Base-by-base conservation (phyloP, 73 alveolate species). In the Uronychia binucleata region DNA sequence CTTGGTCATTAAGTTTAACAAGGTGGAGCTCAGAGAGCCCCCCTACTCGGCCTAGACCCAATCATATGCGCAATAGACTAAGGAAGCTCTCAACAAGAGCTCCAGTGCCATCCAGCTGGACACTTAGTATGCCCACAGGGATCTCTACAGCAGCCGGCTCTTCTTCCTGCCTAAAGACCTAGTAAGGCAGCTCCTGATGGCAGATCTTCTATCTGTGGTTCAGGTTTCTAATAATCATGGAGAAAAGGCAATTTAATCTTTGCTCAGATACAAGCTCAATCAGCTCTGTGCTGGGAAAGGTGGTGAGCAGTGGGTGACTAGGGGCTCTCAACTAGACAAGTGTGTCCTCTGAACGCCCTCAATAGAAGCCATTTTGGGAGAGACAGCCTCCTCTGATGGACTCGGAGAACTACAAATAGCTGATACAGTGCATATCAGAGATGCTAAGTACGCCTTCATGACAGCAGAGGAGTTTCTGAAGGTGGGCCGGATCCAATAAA, bases 321-420 rank as follows among this genome's bases (percentile, higher is more conserved):
- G 67, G 67, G 67, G 67, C 67, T 11, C 67, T 11, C 19, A 19
- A 46, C 19, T 5, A 46, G 67, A 11, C 67, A 19, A 46, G n/a
- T 46, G 5, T 46, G n/a, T 46, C 67, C 5, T 46, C 67, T 46
- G n/a, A n/a, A n/a, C n/a, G n/a, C n/a, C n/a, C n/a, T n/a, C n/a
- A n/a, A n/a, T n/a, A n/a, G n/a, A n/a, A n/a, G n/a, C 67, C 67
- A 46, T 46, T 46, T 19, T 46, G 67, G 67, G 67, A 46, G 67
- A 46, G 67, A 19, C 5, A 46, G 19, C 67, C 67, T 11, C 67
- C 67, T 11, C 67, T 46, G 19, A 46, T 46, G 67, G 67, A 46
- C 19, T 46, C 67, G 19, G 67, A 46, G 67, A 46, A 46, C 67
- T 46, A 46, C 67, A 46, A 46, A 19, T 11, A 11, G n/a, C 67